Conservation (phyloP, 1,284 basidiomycete genomes). For the Naganishia sp. region DNA sequence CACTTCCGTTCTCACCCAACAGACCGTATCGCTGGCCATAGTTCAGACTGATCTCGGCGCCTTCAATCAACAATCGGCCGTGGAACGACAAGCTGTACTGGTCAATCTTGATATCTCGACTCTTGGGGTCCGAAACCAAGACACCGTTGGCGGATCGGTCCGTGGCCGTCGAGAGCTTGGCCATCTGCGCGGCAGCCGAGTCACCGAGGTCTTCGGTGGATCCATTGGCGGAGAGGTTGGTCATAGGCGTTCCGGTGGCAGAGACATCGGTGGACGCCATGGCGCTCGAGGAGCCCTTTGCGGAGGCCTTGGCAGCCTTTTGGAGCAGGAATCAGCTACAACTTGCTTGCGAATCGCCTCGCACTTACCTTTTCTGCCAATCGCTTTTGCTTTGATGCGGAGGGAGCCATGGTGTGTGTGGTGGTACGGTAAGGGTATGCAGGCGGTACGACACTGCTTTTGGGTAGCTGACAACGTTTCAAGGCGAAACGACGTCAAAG, state of each 20-base stretch:
- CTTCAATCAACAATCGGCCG: slow-evolving; percentile 88
- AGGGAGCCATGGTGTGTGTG: slow-evolving; percentile 51
- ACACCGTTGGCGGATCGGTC: slow-evolving; percentile 91
- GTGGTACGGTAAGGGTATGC: neutral
- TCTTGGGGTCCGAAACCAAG: slow-evolving; percentile 85
- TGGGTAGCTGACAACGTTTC: neutral
- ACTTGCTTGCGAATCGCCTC: too few relatives aligned
- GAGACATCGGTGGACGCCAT: slow-evolving; percentile 59
- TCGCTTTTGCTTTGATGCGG: slow-evolving; percentile 59
- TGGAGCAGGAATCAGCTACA: neutral
- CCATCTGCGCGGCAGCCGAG: slow-evolving; percentile 66
- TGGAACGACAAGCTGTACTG: slow-evolving; percentile 96
- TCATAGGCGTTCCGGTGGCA: slow-evolving; percentile 70
- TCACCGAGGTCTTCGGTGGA: slow-evolving; percentile 61
- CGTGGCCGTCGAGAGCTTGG: slow-evolving; percentile 80
- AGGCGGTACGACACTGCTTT: slow-evolving; percentile 16
- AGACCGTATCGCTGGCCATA: slow-evolving; percentile 92
- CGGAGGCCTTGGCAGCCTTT: slow-evolving; percentile 45
- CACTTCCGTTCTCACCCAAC: slow-evolving; percentile 94
- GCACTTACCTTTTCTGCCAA: slow-evolving; percentile 36
- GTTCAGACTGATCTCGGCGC: slow-evolving; percentile 86
- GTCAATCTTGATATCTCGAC: slow-evolving; percentile 96
- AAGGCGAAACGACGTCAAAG: neutral
- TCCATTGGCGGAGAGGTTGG: slow-evolving; percentile 69
- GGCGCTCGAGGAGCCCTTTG: slow-evolving; percentile 51